Percentiles rank a stretch among this genome's conserved stretches.
Evolutionary conservation across 768 basidiomycete species (phyloP).

Genomic region (Tylopilus sp.): DNA sequence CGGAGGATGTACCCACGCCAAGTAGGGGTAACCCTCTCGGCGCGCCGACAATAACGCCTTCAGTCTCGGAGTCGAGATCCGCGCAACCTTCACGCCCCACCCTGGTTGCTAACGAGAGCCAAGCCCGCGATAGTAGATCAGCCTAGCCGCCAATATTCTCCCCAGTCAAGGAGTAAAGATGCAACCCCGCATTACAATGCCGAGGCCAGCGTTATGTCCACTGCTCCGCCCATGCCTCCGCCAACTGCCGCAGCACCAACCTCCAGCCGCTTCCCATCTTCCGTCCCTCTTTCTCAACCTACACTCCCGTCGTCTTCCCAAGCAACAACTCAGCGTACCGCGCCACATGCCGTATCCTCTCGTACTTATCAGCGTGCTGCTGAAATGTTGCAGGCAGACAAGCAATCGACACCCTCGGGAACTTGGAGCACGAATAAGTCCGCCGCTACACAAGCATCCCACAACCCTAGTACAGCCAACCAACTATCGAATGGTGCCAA

Average conservation of each 20-base stretch:
- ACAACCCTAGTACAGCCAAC: neutral
- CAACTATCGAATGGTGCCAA: conserved; percentile 6
- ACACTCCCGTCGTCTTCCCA: conserved; percentile 7
- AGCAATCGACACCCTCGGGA: conserved; percentile 6
- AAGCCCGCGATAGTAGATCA: conserved; percentile 11
- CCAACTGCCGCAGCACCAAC: conserved; percentile 6
- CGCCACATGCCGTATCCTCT: conserved; percentile 15
- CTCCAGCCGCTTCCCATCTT: conserved; percentile 18
- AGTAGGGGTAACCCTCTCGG: conserved; percentile 9
- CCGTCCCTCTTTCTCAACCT: conserved; percentile 23
- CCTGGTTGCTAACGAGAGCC: neutral
- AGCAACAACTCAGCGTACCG: conserved; percentile 17
- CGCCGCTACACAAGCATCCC: conserved; percentile 2
- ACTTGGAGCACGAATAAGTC: conserved; percentile 9
- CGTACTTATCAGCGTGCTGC: conserved; percentile 24
- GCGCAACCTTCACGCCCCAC: conserved; percentile 7
- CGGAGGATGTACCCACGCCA: conserved; percentile 20
- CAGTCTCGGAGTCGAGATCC: conserved; percentile 8
- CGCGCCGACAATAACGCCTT: neutral
- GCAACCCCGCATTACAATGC: conserved; percentile 5
- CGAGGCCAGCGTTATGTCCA: conserved; percentile 4
- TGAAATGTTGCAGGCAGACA: conserved; percentile 23
- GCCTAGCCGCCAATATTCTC: conserved; percentile 14
- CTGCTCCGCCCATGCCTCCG: conserved; percentile 21
- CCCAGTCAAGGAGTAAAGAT: conserved; percentile 23